Evolutionary conservation across 1,139 yeast species (phyloP).

Genomic region (Pichia terricola): DNA sequence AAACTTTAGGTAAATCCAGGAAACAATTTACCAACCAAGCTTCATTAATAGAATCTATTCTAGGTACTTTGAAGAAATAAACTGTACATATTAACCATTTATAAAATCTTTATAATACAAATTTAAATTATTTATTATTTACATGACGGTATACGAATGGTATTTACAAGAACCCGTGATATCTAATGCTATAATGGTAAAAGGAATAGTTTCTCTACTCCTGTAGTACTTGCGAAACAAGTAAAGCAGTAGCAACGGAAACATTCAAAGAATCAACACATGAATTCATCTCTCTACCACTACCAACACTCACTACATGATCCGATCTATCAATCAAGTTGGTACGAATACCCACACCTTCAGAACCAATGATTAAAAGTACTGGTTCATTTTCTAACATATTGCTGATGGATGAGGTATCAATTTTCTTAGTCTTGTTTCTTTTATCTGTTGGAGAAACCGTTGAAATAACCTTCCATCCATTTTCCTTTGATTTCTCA

Average conservation of each 20-base stretch:
- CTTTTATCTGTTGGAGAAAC: constrained; percentile 29
- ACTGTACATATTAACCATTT: no score
- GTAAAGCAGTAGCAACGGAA: constrained; percentile 65
- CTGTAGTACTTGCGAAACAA: constrained; percentile 5
- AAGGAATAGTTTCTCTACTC: no score
- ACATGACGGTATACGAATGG: no score
- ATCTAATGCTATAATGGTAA: no score
- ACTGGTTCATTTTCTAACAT: constrained; percentile 46
- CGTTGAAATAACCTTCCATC: constrained; percentile 73
- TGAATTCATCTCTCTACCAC: constrained; percentile 25
- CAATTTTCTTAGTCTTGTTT: constrained; percentile 23
- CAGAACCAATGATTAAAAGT: constrained; percentile 72
- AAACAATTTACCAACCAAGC: not conserved
- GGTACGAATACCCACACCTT: constrained; percentile 73
- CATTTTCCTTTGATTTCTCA: constrained; percentile 41
- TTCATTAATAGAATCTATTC: not conserved
- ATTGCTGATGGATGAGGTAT: constrained; percentile 34
- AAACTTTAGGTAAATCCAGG: constrained; percentile 1
- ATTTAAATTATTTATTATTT: no score
- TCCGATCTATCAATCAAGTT: constrained; percentile 55
- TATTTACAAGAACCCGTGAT: no score
- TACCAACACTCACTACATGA: constrained; percentile 44
- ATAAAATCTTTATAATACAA: no score
- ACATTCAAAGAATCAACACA: constrained; percentile 78
- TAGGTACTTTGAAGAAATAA: no score